Percentiles rank a stretch among this genome's conserved stretches.
phyloP scores from a whole-genome alignment of 495 filamentous ascomycete species.

The Rusavskia elegans region DNA sequence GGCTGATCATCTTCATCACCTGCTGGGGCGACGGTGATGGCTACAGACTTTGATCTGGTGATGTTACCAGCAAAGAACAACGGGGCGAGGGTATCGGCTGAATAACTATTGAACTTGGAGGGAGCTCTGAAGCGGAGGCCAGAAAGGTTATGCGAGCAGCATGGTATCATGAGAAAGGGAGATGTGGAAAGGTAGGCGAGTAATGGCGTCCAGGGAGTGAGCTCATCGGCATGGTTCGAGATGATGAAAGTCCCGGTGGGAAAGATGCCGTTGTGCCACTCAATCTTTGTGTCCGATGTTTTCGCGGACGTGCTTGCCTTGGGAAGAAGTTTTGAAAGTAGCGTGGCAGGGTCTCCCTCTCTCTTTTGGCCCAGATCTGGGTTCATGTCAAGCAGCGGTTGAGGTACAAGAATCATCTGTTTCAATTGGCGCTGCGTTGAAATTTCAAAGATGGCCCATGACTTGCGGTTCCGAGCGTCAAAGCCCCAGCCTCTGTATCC shows the following conservation, averaged over 20 bases:
- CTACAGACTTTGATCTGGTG: conserved; percentile 27
- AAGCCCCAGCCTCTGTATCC: conserved; percentile 82
- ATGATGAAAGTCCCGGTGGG: conserved; percentile 72
- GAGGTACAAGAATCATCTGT: conserved; percentile 62
- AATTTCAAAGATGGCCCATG: conserved; percentile 59
- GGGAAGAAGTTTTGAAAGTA: neutral
- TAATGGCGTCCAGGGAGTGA: conserved; percentile 90
- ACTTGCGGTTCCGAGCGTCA: conserved; percentile 68
- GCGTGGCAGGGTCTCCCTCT: neutral
- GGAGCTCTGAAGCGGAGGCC: conserved; percentile 60
- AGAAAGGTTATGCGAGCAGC: conserved; percentile 77
- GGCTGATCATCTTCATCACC: conserved; percentile 12
- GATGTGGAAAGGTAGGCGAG: conserved; percentile 58
- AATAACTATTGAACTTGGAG: conserved; percentile 17
- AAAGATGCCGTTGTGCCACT: conserved; percentile 54
- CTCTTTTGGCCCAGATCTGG: conserved; percentile 2
- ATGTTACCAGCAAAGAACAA: conserved; percentile 11
- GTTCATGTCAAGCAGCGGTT: conserved; percentile 26
- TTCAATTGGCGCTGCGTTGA: conserved; percentile 38
- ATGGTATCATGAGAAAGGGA: conserved; percentile 83
- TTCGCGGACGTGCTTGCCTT: neutral
- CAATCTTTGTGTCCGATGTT: conserved; percentile 1
- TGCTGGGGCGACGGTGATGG: conserved; percentile 20
- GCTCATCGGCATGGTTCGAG: conserved; percentile 89
- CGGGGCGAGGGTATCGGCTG: conserved; percentile 10